Percentiles rank a stretch among this genome's conserved stretches.
Conservation (phyloP, 2,329 filamentous ascomycete species). For the Talaromyces marneffei region DNA sequence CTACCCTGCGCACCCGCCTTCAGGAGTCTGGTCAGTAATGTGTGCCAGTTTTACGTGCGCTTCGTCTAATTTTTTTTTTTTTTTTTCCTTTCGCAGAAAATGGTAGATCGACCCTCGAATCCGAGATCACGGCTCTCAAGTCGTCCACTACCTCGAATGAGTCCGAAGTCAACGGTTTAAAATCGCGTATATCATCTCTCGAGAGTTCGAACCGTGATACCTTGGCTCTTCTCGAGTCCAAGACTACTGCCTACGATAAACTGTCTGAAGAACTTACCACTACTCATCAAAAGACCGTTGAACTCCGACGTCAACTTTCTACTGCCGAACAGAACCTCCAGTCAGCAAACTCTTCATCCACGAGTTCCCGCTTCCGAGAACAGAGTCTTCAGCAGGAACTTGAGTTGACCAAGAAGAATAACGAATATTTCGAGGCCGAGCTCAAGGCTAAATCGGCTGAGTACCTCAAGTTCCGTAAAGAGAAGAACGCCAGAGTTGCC, state of each 20-base stretch:
- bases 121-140: constrained; percentile 72
- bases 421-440: constrained; percentile 89
- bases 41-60: not conserved
- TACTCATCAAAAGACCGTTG: constrained; percentile 81
- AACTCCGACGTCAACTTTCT: constrained; percentile 76
- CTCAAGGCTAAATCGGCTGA: constrained; percentile 85
- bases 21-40: constrained; percentile 65
- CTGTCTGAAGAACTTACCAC: constrained; percentile 79
- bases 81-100: too few species aligned
- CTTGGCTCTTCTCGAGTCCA: constrained; percentile 80
- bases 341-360: constrained; percentile 69
- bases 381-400: constrained; percentile 87
- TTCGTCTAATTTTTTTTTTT: not conserved
- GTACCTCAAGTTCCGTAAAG: constrained; percentile 83
- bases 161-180: constrained; percentile 67
- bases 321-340: constrained; percentile 78
- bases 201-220: constrained; percentile 92
- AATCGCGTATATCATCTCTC: constrained; percentile 75
- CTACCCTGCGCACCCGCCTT: constrained; percentile 73
- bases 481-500: constrained; percentile 83
- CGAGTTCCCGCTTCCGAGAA: constrained; percentile 81
- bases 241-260: constrained; percentile 77
- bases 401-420: constrained; percentile 78
- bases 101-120: constrained; percentile 66
- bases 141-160: constrained; percentile 61